Base-by-base conservation (phyloP, 768 basidiomycete genomes). In the Xerocomellus chrysenteron region DNA sequence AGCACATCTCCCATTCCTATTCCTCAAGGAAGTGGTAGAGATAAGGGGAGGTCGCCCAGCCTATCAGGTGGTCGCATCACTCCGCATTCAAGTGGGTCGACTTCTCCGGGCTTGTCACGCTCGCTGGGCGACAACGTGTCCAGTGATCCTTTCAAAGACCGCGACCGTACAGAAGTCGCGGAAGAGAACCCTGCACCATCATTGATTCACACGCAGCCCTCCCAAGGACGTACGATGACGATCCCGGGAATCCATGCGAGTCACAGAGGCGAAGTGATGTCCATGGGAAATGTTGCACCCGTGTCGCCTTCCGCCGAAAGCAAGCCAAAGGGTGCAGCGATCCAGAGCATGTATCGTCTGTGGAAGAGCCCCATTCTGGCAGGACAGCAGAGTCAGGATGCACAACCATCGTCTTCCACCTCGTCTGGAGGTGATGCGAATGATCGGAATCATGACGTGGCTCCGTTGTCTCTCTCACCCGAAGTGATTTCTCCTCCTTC, bases 191-290 rank as follows among this genome's bases (percentile, higher is more conserved):
- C 65, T 21, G 61, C 74, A 45, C 70, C 76, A 11, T 73, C 77
- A 17, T 82, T 86, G 9, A 89, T 90, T 61, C 83, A 86, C 60
- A 84, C 84, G 17, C 92, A 92, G 65, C 91, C 91, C 3, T 69
- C 76, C 9, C 83, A 85, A 66, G 87, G 83, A 32, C 87, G 84
- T 63, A 87, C 81, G 41, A 94, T 94, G 92, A 85, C 83, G 14
- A 93, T 94, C 59, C 92, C 92, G 10, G 89, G 90, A 2, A 94
- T 94, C 57, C 91, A 92, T 64, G 90, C 84, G 4, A 89, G 85
- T 62, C 87, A 92, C 65, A 83, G 83, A n/a, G 88, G 88, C 10
- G 90, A 93, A 58, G 82, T 92, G 42, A 90, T 90, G 85, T 87
- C 90, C 4, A 80, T 94, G 79, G 92, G 92, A 12, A 86, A 89